Evolutionary conservation across 2,329 filamentous ascomycete genomes (phyloP).

Genomic region (Hymenotorrendiella dingleyae): DNA sequence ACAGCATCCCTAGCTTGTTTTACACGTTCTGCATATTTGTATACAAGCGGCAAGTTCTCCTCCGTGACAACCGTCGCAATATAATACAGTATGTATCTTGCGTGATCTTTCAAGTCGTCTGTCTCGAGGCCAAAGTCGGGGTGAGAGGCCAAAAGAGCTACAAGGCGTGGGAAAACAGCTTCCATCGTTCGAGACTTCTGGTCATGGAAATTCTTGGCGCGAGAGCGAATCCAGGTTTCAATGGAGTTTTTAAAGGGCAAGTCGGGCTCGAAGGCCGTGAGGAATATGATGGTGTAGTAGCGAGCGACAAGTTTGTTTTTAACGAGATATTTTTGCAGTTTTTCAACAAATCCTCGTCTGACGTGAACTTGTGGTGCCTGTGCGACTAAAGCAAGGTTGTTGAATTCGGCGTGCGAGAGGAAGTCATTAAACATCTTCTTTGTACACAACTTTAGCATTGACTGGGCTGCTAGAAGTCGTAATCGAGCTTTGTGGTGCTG

Average conservation of each 20-base stretch:
- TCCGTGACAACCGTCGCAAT: conserved; percentile 76
- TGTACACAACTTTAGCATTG: conserved; percentile 77
- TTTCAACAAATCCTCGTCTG: conserved; percentile 71
- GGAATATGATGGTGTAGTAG: conserved; percentile 85
- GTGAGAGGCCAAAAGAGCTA: conserved; percentile 88
- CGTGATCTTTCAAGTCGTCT: conserved; percentile 71
- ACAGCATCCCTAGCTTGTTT: conserved; percentile 86
- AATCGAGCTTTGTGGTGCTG: conserved; percentile 73
- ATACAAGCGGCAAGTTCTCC: conserved; percentile 81
- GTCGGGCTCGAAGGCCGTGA: conserved; percentile 85
- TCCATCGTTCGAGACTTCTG: conserved; percentile 66
- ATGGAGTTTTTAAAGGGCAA: conserved; percentile 66
- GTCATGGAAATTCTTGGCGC: conserved; percentile 59
- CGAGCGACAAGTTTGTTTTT: conserved; percentile 62
- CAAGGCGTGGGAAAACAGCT: conserved; percentile 70
- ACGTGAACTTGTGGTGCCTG: conserved; percentile 74
- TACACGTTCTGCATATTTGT: conserved; percentile 84
- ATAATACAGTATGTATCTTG: conserved; percentile 86
- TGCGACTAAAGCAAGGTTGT: conserved; percentile 70
- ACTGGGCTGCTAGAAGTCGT: conserved; percentile 72
- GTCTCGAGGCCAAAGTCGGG: conserved; percentile 71
- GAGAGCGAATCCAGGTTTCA: conserved; percentile 83
- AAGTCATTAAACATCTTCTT: conserved; percentile 70
- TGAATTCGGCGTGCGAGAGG: conserved; percentile 69
- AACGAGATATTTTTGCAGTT: conserved; percentile 85